Percentiles rank a stretch among this genome's conserved stretches.
phyloP scores from a whole-genome alignment of 768 basidiomycete species.

The Suillus brevipes region DNA sequence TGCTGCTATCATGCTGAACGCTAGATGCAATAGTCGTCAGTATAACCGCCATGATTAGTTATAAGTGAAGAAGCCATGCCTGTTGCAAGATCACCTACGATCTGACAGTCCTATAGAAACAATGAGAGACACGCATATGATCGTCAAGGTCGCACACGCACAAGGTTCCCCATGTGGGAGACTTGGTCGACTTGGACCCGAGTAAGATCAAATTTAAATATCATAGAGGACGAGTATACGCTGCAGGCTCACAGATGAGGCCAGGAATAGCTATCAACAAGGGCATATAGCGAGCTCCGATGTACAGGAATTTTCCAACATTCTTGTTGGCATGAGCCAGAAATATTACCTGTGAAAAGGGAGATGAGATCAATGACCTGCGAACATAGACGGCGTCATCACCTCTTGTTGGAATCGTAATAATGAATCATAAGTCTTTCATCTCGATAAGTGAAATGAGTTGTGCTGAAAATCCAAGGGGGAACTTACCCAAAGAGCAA shows the following conservation, averaged over 20 bases:
- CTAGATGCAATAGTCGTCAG: background rate
- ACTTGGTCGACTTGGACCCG: background rate
- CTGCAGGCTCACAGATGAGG: background rate
- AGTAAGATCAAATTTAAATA: background rate
- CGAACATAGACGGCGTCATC: background rate
- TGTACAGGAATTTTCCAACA: background rate
- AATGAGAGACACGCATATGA: background rate
- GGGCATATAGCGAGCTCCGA: conserved; percentile 1
- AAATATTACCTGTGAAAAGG: background rate
- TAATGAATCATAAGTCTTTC: background rate
- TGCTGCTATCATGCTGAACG: background rate
- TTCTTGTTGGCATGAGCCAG: background rate
- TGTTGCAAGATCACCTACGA: background rate
- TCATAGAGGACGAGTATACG: background rate
- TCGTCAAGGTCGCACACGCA: background rate
- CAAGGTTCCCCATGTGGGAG: background rate
- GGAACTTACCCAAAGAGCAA: background rate
- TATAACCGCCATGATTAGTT: background rate
- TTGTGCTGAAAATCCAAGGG: background rate
- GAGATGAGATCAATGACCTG: background rate
- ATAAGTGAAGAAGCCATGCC: background rate
- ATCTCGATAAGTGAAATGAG: background rate
- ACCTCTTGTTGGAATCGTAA: conserved; percentile 1
- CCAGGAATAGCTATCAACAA: background rate
- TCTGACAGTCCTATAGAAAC: background rate